Evolutionary conservation across 345 rosid species (phyloP), one percentile per base, ranked within the genome.

Genomic region (Linum lewisii): DNA sequence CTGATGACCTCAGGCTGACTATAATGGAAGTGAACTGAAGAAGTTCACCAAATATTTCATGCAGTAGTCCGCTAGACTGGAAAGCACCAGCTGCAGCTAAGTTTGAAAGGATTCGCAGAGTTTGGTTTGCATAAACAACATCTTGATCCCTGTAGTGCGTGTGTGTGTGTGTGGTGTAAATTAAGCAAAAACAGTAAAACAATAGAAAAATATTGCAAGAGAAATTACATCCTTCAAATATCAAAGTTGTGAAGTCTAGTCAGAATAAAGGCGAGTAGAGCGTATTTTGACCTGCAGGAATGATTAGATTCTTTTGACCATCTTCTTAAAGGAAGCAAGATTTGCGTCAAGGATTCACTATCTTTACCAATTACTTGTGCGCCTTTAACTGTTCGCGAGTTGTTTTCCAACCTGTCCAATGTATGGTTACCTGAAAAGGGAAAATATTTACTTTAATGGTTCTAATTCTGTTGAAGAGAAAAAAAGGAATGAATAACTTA

Each of bases 141-240:
- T 81, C 93, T 68, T 79, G 82, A 59, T 83, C 90, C 83, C 98
- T 92, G 87, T 54, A 67, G n/a, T n/a, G n/a, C n/a, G n/a, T n/a
- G n/a, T n/a, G n/a, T n/a, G n/a, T n/a, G n/a, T n/a, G n/a, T n/a
- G n/a, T n/a, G n/a, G n/a, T 21, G 18, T 36, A 16, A 44, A 58
- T 57, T 51, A 54, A 36, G 49, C 38, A 51, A 5, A 29, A 29
- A 29, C 7, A 4, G 34, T 29, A 29, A n/a, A 4, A 29, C 34
- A 29, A 29, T 8, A 5, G 2, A 29, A 1, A 4, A 4, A 4
- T 29, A 4, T 29, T 29, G 34, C 34, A 29, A 42, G 47, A 20
- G 3, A 52, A 13, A 24, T 52, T 52, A 10, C 56, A 3, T 52
- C 25, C 15, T 21, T 20, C 13, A 24, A 52, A 24, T 19, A 21